These are phyloP conservation scores for Neospora caninum DNA, from an alignment of 169 alveolate species.

Conservation along the genomic window DNA sequence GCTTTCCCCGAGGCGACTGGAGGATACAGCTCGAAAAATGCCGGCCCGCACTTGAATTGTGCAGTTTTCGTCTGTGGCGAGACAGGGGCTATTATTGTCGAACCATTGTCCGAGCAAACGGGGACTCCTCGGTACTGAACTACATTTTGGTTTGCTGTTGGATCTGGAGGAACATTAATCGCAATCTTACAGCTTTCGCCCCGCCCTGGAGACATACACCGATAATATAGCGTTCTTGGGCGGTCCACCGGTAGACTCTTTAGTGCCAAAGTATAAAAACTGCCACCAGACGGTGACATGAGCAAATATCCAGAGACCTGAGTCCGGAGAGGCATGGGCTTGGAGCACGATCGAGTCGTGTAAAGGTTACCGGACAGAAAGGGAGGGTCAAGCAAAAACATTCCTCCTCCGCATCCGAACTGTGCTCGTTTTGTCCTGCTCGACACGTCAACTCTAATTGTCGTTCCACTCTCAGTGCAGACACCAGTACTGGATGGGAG, in stretches of 20 bases:
- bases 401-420: slow-evolving; percentile 24
- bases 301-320: neutral
- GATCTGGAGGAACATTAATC: neutral
- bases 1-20: neutral
- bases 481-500: neutral
- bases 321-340: slow-evolving; percentile 12
- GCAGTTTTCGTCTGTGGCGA: slow-evolving; percentile 3
- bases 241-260: slow-evolving; percentile 4
- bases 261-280: neutral
- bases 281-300: neutral
- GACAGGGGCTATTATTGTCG: neutral
- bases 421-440: neutral
- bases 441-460: neutral
- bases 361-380: neutral
- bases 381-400: slow-evolving; percentile 37
- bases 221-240: neutral
- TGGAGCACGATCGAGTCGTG: slow-evolving; percentile 21
- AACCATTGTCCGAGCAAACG: neutral
- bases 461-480: neutral
- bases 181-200: neutral
- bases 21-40: neutral
- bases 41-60: neutral
- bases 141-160: neutral
- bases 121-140: neutral
- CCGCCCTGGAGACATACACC: neutral